Evolutionary conservation across 768 basidiomycete species (phyloP), one percentile per base, ranked within the genome.

Genomic region (Botryobasidium botryosum): DNA sequence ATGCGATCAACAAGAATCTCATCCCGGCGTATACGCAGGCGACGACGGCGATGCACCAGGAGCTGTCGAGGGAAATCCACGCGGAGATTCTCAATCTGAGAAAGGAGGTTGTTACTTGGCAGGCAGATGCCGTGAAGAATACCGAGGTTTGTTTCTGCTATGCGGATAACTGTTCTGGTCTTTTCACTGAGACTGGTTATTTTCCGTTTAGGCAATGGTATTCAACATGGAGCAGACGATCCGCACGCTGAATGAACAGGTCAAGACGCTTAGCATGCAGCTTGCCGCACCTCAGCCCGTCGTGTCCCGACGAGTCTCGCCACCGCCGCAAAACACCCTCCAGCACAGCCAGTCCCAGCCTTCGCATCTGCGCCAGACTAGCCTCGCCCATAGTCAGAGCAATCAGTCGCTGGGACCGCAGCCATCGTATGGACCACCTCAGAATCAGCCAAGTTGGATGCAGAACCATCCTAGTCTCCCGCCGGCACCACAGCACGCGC

Each of bases 221-320:
- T 72, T 82, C 49, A 83, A 87, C 33, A 69, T 88, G 46, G 85
- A 87, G 59, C 78, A 77, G 52, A 75, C 74, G 5, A 77, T 88
- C 44, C 69, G 82, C 43, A 54, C 72, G 20, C 64, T 88, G 45
- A 70, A 79, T 25, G 85, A 88, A 40, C 85, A 88, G 57, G 74
- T 88, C 55, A 86, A 84, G 57, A 82, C 75, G 63, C 61, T 84
- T 49, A 74, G 67, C 52, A 63, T 78, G 61, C 82, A 75, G 40
- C 37, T 47, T 4, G 33, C 25, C 24, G 17, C 46, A 21, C 47
- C 25, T 25, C 32, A 42, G 12, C 59, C 64, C 28, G 38, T 51
- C 12, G 55, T 45, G 38, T 46, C 39, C 58, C 48, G 60, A 60
- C 35, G 62, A 67, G 26, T 68, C 63, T 37, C 68, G 67, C 47